Percentiles rank a stretch among this genome's conserved stretches.
Evolutionary conservation across 495 filamentous ascomycete species (phyloP).

Genomic region (Niebla homalea): DNA sequence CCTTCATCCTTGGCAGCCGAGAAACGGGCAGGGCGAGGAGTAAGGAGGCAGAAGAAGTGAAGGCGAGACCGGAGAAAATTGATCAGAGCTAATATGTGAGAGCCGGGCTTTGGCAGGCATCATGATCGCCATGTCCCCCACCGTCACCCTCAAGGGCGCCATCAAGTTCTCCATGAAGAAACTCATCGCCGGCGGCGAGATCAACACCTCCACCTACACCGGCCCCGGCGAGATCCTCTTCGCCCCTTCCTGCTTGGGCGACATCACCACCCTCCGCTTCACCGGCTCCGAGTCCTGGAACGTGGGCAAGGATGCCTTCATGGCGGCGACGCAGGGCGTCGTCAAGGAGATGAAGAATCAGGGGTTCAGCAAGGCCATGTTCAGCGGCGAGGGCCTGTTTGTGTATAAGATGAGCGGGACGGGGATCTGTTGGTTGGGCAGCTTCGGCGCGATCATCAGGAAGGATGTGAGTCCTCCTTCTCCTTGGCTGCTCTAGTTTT

Average conservation of each 20-base stretch:
- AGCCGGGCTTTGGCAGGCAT: constrained; percentile 45
- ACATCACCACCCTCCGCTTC: constrained; percentile 70
- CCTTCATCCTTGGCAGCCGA: too few species aligned
- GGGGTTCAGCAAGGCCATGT: constrained; percentile 79
- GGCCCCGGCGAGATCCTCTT: constrained; percentile 85
- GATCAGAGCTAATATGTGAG: neutral
- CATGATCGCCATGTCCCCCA: constrained; percentile 93
- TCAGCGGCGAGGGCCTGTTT: constrained; percentile 85
- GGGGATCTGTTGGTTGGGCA: constrained; percentile 77
- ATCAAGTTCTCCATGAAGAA: constrained; percentile 80
- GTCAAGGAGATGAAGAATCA: constrained; percentile 76
- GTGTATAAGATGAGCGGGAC: constrained; percentile 72
- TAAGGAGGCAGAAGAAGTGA: too few species aligned
- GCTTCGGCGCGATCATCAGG: constrained; percentile 86
- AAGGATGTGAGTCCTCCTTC: constrained; percentile 61
- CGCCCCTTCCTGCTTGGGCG: constrained; percentile 66
- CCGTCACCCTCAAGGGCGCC: constrained; percentile 65
- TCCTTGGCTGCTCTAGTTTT: neutral
- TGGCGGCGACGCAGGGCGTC: constrained; percentile 66
- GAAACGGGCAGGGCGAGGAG: too few species aligned
- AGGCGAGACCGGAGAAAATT: too few species aligned
- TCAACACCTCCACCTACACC: constrained; percentile 68
- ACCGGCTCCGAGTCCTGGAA: constrained; percentile 58
- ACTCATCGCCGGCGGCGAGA: constrained; percentile 65
- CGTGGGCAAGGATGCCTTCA: constrained; percentile 68